Base-by-base conservation (phyloP, 2,329 filamentous ascomycete species). In the Macrophomina pseudophaseolina region DNA sequence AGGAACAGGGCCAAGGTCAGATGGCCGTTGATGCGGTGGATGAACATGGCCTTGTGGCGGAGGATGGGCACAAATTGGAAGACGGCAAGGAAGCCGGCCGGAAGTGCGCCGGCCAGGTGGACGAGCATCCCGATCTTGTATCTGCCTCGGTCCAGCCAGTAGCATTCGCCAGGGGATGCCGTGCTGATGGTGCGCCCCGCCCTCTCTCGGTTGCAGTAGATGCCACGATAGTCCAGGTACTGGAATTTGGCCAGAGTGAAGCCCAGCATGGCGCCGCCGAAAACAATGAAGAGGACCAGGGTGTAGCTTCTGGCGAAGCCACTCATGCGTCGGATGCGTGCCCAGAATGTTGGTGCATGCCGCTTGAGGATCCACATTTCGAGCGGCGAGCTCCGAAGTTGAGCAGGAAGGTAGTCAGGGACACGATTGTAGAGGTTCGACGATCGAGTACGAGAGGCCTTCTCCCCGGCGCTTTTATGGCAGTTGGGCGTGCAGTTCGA, bases 21-120 rank as follows among this genome's bases (percentile, higher is more conserved):
- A 68, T 89, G 89, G 1, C 88, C 88, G 63, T 84, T 87, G 65
- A 90, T 80, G 0, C 88, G 84, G 71, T 91, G 88, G 28, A 89
- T 73, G 1, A 85, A 67, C 1, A 87, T 76, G 62, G 76, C 71
- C 69, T 80, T 84, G 69, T 86, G 80, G 1, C 82, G 76, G 59
- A 83, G 78, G 32, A 75, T 70, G 0, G 81, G 82, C 0, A 79
- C 72, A 71, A 83, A 83, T 67, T 83, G 81, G 8, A 76, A 72
- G 0, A 78, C 69, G 1, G 76, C 77, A 5, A 84, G 75, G 2
- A 84, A 64, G 6, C 72, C 72, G 2, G 78, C 78, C 1, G 80
- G 79, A 2, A 83, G 70, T 12, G 81, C 73, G 56, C 72, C 70
- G 35, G 67, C 74, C 5, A 84, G 76, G 67, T 85, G 83, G 8